A percentile compares a stretch with the other conserved stretches of the same genome.
Evolutionary conservation across 2,329 filamentous ascomycete genomes (phyloP).

Genomic region (Arthrobotrys conoides): DNA sequence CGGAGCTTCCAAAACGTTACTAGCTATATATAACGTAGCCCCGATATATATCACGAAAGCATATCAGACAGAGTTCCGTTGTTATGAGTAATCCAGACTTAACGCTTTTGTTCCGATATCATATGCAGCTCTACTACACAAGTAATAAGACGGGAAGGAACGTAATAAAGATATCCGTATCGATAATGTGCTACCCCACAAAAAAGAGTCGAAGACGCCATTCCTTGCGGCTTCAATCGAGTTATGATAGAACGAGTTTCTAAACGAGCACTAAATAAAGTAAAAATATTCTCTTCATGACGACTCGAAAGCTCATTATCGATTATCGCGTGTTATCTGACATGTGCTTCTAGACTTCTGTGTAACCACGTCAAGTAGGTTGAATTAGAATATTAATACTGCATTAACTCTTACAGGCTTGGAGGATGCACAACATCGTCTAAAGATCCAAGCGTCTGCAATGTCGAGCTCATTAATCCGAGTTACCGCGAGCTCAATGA

Average conservation of each 20-base stretch:
- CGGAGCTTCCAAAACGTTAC: not conserved
- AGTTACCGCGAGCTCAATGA: not conserved
- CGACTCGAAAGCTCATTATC: not conserved
- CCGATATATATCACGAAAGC: slow-evolving; percentile 21
- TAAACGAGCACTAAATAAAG: not conserved
- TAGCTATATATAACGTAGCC: too few species aligned
- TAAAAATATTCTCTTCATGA: not conserved
- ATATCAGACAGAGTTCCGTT: slow-evolving; percentile 39
- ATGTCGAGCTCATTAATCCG: not conserved
- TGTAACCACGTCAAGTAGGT: not conserved
- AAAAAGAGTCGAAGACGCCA: not conserved
- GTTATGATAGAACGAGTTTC: not conserved
- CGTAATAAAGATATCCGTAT: not conserved
- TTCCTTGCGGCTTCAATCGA: not conserved
- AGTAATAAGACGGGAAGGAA: too few species aligned
- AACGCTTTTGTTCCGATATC: too few species aligned
- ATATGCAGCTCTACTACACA: not conserved
- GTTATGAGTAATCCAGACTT: slow-evolving; percentile 37
- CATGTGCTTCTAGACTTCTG: not conserved
- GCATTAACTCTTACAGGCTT: too few species aligned
- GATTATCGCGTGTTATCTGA: not conserved
- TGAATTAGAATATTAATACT: too few species aligned
- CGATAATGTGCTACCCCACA: slow-evolving; percentile 2
- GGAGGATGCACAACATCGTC: not conserved
- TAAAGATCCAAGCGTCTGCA: slow-evolving; percentile 27